Base-by-base conservation (phyloP, 1,284 basidiomycete genomes). In the Peniophora sp. region DNA sequence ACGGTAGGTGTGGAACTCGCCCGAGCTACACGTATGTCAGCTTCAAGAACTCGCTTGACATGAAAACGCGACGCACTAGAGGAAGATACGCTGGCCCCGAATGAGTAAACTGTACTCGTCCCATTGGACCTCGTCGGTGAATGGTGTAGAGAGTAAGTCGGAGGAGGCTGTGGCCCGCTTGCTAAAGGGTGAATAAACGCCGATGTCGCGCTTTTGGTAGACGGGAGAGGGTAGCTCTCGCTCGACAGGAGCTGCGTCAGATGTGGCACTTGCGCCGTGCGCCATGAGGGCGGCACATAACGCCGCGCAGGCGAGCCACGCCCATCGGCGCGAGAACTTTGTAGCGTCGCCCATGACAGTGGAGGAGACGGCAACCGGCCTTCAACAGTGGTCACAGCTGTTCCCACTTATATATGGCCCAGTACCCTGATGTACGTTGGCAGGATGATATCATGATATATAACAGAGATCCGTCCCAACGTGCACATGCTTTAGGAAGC, bases 1-100 rank as follows among this genome's bases (percentile, higher is more conserved):
- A 18, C 90, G 78, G 68, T 85, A 93, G 0, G 89, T 81, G 60
- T 92, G 89, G 62, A 92, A 90, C 64, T 92, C 90, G 41, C 88
- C 88, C 1, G 75, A 75, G 52, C 75, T 77, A 10, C 12, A 14
- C 24, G 24, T 2, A 8, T 20, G 44, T 49, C 22, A 48, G 39
- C 41, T 18, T 10, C 24, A 12, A 17, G 17, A 24, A 9, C 9
- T 3, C 3, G 15, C 35, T 10, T 2, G 24, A 27, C 24, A n/a
- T 20, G 3, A 24, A n/a, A 9, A 27, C 17, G 8, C 10, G 5
- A 35, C 57, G 47, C 17, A 58, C 57, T 27, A 80, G 49, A 58
- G 39, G 10, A 58, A 42, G 22, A 54, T 60, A 15, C 81, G 66
- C 55, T 81, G 77, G 1, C 75, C 79, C 32, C 69, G 69, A 39